phyloP scores from a whole-genome alignment of 164 flowering plant species.

The Liriodendron chinense region DNA sequence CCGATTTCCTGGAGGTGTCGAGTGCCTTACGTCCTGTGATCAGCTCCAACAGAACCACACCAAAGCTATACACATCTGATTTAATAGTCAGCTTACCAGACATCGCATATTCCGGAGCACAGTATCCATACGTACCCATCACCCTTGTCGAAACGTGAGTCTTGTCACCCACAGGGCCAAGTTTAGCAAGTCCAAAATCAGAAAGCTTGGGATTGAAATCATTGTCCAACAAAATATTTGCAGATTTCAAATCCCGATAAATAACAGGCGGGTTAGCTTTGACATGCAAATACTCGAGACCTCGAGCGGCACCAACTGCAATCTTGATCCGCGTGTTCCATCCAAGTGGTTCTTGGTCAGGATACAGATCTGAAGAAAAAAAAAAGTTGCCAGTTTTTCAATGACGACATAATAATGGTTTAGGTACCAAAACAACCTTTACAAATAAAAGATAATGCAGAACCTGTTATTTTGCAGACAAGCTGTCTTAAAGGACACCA shows the following conservation, averaged over 20 bases:
- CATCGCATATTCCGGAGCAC: constrained; percentile 83
- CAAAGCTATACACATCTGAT: constrained; percentile 77
- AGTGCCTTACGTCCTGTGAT: constrained; percentile 78
- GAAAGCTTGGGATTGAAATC: constrained; percentile 77
- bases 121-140: constrained; percentile 80
- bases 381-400: background rate
- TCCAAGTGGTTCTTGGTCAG: constrained; percentile 44
- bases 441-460: background rate
- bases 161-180: constrained; percentile 82
- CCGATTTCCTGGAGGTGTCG: constrained; percentile 39
- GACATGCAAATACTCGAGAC: constrained; percentile 78
- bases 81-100: constrained; percentile 69
- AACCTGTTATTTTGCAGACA: background rate
- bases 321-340: constrained; percentile 75
- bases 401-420: background rate
- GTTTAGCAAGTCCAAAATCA: constrained; percentile 83
- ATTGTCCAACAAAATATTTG: constrained; percentile 73
- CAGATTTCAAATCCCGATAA: constrained; percentile 84
- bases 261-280: constrained; percentile 69
- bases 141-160: constrained; percentile 78
- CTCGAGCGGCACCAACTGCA: constrained; percentile 78
- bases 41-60: constrained; percentile 76
- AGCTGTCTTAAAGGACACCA: background rate
- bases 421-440: background rate
- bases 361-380: constrained; percentile 34